Conservation (phyloP, 2,329 filamentous ascomycete species). For the Aspergillus melleus region DNA sequence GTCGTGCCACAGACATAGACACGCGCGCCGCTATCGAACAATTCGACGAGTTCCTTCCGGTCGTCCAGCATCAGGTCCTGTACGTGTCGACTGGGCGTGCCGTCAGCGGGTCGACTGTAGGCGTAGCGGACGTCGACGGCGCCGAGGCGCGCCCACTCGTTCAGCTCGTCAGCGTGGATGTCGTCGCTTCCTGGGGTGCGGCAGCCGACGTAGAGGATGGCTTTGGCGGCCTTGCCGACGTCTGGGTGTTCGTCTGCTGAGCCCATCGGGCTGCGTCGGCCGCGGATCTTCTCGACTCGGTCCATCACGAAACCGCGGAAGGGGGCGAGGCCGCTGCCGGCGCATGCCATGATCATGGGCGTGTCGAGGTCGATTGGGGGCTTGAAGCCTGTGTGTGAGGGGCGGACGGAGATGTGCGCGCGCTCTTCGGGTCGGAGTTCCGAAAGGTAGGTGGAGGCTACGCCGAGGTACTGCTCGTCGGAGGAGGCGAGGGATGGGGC, state of each 20-base stretch:
- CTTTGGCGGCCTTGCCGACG: slow-evolving; percentile 28
- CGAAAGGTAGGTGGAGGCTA: slow-evolving; percentile 62
- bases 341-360: slow-evolving; percentile 42
- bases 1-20: slow-evolving; percentile 66
- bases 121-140: slow-evolving; percentile 63
- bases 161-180: slow-evolving; percentile 36
- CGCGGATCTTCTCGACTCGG: slow-evolving; percentile 47
- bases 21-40: slow-evolving; percentile 54
- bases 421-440: slow-evolving; percentile 36
- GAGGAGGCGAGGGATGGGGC: slow-evolving; percentile 46
- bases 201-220: slow-evolving; percentile 39
- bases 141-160: slow-evolving; percentile 61
- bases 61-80: slow-evolving; percentile 55
- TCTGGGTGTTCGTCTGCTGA: slow-evolving; percentile 12
- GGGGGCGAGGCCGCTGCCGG: slow-evolving; percentile 58
- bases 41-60: slow-evolving; percentile 42
- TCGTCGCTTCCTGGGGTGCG: slow-evolving; percentile 36
- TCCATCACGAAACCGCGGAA: slow-evolving; percentile 66
- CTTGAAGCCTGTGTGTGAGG: slow-evolving; percentile 38
- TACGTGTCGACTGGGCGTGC: slow-evolving; percentile 53
- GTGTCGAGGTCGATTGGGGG: slow-evolving; percentile 34
- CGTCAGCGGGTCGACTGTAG: slow-evolving; percentile 53
- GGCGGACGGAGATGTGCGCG: slow-evolving; percentile 36
- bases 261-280: slow-evolving; percentile 21
- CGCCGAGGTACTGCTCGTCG: slow-evolving; percentile 54